Base-by-base conservation (phyloP, 2,329 filamentous ascomycete genomes). In the Fusarium sp. region DNA sequence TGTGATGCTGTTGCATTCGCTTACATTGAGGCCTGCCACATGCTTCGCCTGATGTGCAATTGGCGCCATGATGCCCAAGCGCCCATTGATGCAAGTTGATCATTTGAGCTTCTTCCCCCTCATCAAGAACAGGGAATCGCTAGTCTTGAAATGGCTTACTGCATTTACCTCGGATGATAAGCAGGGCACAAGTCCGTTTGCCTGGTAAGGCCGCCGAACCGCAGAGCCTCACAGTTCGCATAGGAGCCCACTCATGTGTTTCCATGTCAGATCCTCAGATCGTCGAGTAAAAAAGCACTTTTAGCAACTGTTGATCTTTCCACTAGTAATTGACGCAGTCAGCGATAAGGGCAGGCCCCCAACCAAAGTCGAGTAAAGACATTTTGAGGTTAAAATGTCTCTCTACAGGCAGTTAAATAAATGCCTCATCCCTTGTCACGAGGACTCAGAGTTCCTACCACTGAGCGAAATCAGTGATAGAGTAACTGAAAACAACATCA, bases 171-270 rank as follows among this genome's bases (percentile, higher is more conserved):
- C 35, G 5, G 17, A n/a, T 14, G 27, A n/a, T 31, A 59, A 33
- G 35, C 17, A 52, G 33, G 11, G 17, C 6, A 17, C 4, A 27
- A 17, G 12, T 20, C 27, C 9, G 35, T 35, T 7, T 14, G 54
- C 54, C 56, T 53, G 39, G 33, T 53, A n/a, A 59, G 45, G 35
- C 27, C 35, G 20, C 35, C 45, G 35, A 39, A 59, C 44, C 18
- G 56, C 45, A 59, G 56, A 59, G 47, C 47, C 57, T 54, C 47
- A 60, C 14, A 38, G 57, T 60, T 60, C 57, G 38, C 57, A 45
- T 7, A 8, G 56, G 25, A 55, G 20, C 31, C 38, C 20, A 31
- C 38, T 54, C 17, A 54, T 18, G 14, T 50, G 4, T 14, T 22
- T 10, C 20, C 49, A n/a, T 29, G n/a, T 20, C 10, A 52, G 33